Conservation (phyloP, 305 asterid genomes). For the Solanum chacoense region DNA sequence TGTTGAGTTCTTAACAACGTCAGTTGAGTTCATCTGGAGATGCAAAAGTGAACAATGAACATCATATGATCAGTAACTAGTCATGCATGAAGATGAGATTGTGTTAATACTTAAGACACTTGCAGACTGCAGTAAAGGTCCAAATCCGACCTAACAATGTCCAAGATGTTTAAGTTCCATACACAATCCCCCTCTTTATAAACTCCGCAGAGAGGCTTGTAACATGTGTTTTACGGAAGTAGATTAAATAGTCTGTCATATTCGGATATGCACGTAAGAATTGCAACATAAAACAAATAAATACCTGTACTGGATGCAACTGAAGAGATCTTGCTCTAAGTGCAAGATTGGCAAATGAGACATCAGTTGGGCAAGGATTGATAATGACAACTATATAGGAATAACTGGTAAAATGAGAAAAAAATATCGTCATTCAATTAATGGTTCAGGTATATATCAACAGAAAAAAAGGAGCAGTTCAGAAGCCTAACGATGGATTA, state of each 20-base stretch:
- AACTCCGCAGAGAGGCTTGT: not conserved
- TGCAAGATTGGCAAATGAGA: slow-evolving; percentile 41
- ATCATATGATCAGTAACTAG: not conserved
- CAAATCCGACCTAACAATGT: no score
- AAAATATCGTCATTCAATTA: not conserved
- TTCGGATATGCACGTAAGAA: not conserved
- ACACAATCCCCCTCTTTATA: not conserved
- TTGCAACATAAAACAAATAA: not conserved
- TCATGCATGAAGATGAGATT: not conserved
- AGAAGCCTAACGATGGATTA: not conserved
- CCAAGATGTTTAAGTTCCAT: no score
- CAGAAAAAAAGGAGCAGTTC: not conserved
- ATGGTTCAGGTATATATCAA: not conserved
- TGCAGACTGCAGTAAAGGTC: no score
- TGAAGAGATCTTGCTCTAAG: slow-evolving; percentile 44
- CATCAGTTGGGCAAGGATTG: slow-evolving; percentile 49
- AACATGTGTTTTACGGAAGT: not conserved
- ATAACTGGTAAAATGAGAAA: slow-evolving; percentile 40
- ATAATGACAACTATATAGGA: slow-evolving; percentile 47
- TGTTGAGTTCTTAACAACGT: slow-evolving; percentile 47
- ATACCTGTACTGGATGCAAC: slow-evolving; percentile 86
- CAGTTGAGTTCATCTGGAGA: slow-evolving; percentile 51
- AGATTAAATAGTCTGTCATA: not conserved
- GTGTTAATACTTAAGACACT: not conserved
- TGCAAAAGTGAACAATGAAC: not conserved